Base-by-base conservation (phyloP, 306 rosid genomes). In the Canavalia gladiata region DNA sequence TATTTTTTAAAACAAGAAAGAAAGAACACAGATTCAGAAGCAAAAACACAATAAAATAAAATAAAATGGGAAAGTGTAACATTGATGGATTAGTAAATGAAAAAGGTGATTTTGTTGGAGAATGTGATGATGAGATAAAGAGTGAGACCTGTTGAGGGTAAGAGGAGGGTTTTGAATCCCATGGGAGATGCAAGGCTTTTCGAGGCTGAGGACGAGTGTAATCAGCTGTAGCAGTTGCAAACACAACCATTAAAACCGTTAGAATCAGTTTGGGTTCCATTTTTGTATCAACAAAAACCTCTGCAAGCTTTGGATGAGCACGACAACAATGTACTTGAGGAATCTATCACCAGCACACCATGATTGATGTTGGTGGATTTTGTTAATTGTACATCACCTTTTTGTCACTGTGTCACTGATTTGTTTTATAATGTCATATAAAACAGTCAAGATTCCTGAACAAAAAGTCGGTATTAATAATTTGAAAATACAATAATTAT, bases 171-270 rank as follows among this genome's bases (percentile, higher is more conserved):
- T 83, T 86, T 6, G 42, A 73, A 58, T 51, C 35, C 93, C 91
- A 86, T 75, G 95, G 91, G 56, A 95, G 84, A 2, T 84, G 87
- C 8, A 95, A 89, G 35, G 90, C 74, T 83, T 90, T 60, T 8
- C 97, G 92, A n/a, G 97, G 97, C 59, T 25, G 87, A 42, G 99
- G 99, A 52, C 97, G 94, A 68, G 93, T 74, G 41, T 95, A 95
- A 25, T 85, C 93, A 54, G 83, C 87, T 7, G 75, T 72, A 37
- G 71, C 73, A 55, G 89, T 77, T 39, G 85, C 68, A 50, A 85
- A 78, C 46, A 84, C 11, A 2, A 86, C 18, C 51, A 91, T 5
- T 31, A 76, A 51, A 55, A 82, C 18, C 1, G 82, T 74, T 65
- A 85, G 3, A 29, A 89, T 50, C 1, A 81, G 78, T 69, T 81